Evolutionary conservation across 1,284 basidiomycete genomes (phyloP).

Genomic region (Austroboletus novae-zelandiae): DNA sequence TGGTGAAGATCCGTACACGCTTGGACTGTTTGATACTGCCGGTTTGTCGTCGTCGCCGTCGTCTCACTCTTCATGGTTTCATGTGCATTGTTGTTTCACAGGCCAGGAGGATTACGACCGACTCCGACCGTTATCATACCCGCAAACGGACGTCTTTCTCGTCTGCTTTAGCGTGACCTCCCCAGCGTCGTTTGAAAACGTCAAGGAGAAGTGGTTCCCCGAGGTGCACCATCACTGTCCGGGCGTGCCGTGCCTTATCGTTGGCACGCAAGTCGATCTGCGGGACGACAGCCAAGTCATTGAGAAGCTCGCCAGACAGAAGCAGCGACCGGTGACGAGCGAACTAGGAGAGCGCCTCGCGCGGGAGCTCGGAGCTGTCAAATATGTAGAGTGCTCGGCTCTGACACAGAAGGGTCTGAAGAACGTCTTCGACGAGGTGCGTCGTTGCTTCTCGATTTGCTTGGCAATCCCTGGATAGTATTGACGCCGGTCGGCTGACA

Average conservation of each 20-base stretch:
- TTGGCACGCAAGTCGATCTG: conserved; percentile 98
- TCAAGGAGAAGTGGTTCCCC: conserved; percentile 99
- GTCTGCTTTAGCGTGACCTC: conserved; percentile 99
- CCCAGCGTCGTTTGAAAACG: conserved; percentile 99
- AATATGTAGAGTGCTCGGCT: conserved; percentile 99
- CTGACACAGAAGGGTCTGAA: conserved; percentile 99
- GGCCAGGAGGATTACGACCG: conserved; percentile 99
- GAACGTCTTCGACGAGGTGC: conserved; percentile 99
- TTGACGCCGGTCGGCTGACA: conserved; percentile 34
- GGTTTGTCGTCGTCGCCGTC: conserved; percentile 46
- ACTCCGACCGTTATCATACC: conserved; percentile 97
- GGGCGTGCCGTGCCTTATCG: conserved; percentile 98
- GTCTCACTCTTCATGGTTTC: background rate
- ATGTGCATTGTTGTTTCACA: conserved; percentile 30
- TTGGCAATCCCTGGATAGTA: background rate
- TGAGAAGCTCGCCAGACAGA: conserved; percentile 95
- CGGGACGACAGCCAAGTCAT: conserved; percentile 91
- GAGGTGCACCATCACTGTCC: conserved; percentile 99
- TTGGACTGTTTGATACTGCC: conserved; percentile 98
- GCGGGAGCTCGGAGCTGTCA: conserved; percentile 94
- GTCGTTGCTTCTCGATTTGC: conserved; percentile 7
- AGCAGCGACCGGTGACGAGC: conserved; percentile 87
- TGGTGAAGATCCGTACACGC: conserved; percentile 98
- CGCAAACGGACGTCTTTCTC: conserved; percentile 99
- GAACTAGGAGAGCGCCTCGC: conserved; percentile 95